Evolutionary conservation across 768 basidiomycete genomes (phyloP).

Genomic region (Agaricus sinodeliciosus): DNA sequence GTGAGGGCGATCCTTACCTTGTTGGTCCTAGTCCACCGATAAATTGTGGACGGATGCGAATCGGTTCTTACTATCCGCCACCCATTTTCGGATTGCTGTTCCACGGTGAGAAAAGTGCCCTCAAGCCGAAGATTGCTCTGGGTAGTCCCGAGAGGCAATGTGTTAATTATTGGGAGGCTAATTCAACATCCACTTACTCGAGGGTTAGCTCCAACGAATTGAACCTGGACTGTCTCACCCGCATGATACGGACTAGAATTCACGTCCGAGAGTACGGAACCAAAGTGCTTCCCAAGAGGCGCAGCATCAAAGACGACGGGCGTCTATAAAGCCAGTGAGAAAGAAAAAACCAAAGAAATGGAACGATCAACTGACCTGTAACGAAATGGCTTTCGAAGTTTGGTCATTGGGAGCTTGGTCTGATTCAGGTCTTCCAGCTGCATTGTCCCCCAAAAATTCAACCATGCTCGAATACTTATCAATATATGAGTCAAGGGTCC

Average conservation of each 20-base stretch:
- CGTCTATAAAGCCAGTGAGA: conserved; percentile 29
- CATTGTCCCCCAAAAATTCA: conserved; percentile 48
- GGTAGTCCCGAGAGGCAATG: conserved; percentile 1
- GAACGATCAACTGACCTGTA: conserved; percentile 39
- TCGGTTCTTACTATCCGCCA: conserved; percentile 64
- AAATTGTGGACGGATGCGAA: conserved; percentile 73
- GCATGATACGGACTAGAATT: conserved; percentile 38
- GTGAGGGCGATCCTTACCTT: conserved; percentile 27
- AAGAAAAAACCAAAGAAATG: not conserved
- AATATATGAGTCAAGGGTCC: conserved; percentile 75
- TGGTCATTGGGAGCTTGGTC: conserved; percentile 62
- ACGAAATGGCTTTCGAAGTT: conserved; percentile 57
- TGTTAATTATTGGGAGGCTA: not conserved
- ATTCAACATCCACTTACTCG: conserved; percentile 38
- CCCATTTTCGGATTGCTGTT: conserved; percentile 34
- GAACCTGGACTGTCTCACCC: conserved; percentile 52
- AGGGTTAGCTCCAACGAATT: conserved; percentile 75
- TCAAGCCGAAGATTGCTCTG: conserved; percentile 77
- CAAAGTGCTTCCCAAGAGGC: conserved; percentile 53
- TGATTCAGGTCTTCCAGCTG: conserved; percentile 43
- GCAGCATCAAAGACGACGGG: conserved; percentile 55
- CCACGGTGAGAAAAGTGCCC: conserved; percentile 64
- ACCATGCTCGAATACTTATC: conserved; percentile 67
- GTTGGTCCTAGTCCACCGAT: conserved; percentile 55
- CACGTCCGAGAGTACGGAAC: conserved; percentile 54